Base-by-base conservation (phyloP, 306 rosid species). In the Trichosanthes truncata region DNA sequence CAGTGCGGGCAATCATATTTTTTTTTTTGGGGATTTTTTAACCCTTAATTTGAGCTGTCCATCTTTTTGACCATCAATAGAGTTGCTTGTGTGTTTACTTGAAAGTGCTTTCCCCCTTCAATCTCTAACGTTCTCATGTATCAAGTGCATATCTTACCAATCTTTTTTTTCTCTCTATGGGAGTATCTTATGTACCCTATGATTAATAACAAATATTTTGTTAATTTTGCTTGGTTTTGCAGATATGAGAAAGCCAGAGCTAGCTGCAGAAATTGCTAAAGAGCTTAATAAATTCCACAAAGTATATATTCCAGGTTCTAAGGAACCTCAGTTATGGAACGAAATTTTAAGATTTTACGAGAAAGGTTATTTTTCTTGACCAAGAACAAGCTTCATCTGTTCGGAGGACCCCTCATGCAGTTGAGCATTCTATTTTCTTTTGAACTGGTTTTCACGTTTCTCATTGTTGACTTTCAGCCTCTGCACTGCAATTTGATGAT, bases 301-400 rank as follows among this genome's bases (percentile, higher is more conserved):
- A 80, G 83, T 95, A 80, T 93, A 89, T 79, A 80, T 95, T 86
- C 97, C 97, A 52, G 93, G 93, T 62, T 88, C 94, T 78, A 91
- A 87, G 84, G 99, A 95, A 83, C 96, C 99, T 74, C 97, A 91
- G 73, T 79, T 95, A 75, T 95, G 99, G 99, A 89, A 73, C 31
- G 99, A 95, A 86, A 74, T 90, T 76, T 74, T 76, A 86, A 95
- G 89, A 83, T 93, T 91, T 88, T 90, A 85, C 74, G 90, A 88
- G 40, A 87, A 88, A 93, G 99, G 99, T 93, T 53, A 79, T 84
- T 49, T 81, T 41, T 79, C 57, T 69, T 79, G 9, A 57, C 72
- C 77, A 59, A 25, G 40, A 17, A 84, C 49, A 49, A n/a, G 53
- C 57, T 51, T 26, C 52, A 63, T 60, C 53, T 62, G 62, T 78